Base-by-base conservation (phyloP, 495 filamentous ascomycete genomes). In the Penicillium desertorum region DNA sequence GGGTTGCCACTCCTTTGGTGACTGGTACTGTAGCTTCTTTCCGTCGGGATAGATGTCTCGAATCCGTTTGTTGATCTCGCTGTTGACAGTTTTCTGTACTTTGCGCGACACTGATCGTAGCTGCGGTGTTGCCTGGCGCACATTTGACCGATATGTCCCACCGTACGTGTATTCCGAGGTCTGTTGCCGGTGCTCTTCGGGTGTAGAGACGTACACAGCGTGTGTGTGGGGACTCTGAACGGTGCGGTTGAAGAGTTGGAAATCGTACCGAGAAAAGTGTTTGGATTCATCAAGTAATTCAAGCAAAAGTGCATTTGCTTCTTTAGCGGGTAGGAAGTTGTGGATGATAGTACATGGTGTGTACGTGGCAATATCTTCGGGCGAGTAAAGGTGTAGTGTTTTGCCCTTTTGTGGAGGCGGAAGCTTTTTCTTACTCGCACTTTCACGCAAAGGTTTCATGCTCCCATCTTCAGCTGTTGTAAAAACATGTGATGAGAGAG, bases 271-370 rank as follows among this genome's bases (percentile, higher is more conserved):
- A 42, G 83, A 76, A 67, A 92, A 97, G 1, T 89, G 82, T n/a
- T 80, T 70, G 2, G 88, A 82, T 73, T 96, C 91, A 16, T 81
- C 72, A 1, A 97, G 77, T 19, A 97, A 77, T 64, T 97, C 92
- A 3, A 72, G 60, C 0, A 97, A 79, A 11, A 98, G 81, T 5
- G 76, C 71, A 51, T 89, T 86, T 19, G 93, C 93, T 47, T 87
- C 79, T 8, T 84, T 75, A 0, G 79, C 12, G 0, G 89, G 86
- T 0, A 98, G 79, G 66, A 97, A 97, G 64, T 95, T 93, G 73
- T 92, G 92, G 63, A 96, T 86, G 60, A 96, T 87, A 9, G 88
- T 90, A 72, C 91, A 96, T 17, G 94, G 90, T 0, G 94, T 96
- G 62, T 92, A 80, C 16, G 80, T 75, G 47, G 87, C 85, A 27